These are phyloP conservation scores for Aphanomyces invadans DNA, from an alignment of 352 stramenopile species.

Conservation along the genomic window DNA sequence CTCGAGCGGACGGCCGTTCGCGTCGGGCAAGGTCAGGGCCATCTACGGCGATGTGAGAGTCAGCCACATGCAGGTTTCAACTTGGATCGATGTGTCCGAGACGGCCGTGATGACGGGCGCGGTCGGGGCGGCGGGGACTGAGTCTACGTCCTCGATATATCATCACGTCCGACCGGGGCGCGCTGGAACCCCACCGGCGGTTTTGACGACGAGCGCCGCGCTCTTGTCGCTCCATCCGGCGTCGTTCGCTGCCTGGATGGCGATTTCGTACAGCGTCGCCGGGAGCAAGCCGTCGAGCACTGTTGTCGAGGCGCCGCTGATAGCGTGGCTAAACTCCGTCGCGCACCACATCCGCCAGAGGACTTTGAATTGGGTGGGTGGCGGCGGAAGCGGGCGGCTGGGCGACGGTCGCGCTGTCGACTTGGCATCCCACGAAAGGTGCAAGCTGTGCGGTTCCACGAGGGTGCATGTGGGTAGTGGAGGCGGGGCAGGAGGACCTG, in stretches of 20 bases:
- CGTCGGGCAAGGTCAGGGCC: conserved; percentile 33
- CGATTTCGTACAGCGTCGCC: conserved; percentile 36
- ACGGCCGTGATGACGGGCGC: conserved; percentile 35
- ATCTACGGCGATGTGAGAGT: conserved; percentile 25
- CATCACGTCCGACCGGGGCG: too few species aligned
- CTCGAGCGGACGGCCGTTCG: conserved; percentile 35
- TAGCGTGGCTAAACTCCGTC: conserved; percentile 24
- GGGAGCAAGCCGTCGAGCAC: conserved; percentile 38
- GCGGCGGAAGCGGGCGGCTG: neutral
- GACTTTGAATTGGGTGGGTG: conserved; percentile 29
- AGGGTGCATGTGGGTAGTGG: neutral
- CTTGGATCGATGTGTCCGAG: conserved; percentile 33
- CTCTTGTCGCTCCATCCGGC: conserved; percentile 41
- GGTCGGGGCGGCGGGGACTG: conserved; percentile 35
- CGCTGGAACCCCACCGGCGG: conserved; percentile 28
- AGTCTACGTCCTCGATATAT: neutral
- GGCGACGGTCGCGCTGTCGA: neutral
- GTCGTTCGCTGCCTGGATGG: conserved; percentile 39
- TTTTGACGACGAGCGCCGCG: conserved; percentile 27
- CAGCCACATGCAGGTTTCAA: neutral
- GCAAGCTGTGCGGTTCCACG: conserved; percentile 11
- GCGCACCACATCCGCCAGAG: conserved; percentile 32
- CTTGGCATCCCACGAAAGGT: conserved; percentile 11
- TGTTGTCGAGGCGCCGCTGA: conserved; percentile 27
- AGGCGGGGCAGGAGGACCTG: conserved; percentile 7